Base-by-base conservation (phyloP, 2,329 filamentous ascomycete species). In the Alternaria rosae region DNA sequence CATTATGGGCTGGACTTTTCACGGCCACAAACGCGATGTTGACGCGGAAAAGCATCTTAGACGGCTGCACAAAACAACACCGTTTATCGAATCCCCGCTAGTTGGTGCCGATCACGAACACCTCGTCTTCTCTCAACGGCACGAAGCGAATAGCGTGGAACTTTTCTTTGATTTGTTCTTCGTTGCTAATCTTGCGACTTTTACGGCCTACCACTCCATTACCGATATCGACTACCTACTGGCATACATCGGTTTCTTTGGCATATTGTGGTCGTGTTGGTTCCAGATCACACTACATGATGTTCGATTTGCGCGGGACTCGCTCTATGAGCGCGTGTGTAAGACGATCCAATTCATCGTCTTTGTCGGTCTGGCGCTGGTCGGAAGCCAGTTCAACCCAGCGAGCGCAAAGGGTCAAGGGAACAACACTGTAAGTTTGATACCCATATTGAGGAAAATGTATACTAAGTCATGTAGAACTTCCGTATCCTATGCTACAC, bases 211-310 rank as follows among this genome's bases (percentile, higher is more conserved):
- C 65, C 77, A 79, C 58, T 77, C 77, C 3, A 74, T 79, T 53
- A 78, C 75, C n/a, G 76, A 79, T 52, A 13, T 44, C 20, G 57
- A 68, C 38, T 76, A 78, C 42, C 60, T 80, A 1, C 61, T 75
- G 20, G 76, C 75, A 26, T 80, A 80, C 61, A 70, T 79, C 51
- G 77, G 78, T 12, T 79, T 80, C 66, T 79, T 79, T 48, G 76
- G 73, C 25, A 76, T 80, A 38, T 58, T 80, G 10, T 80, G 78
- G 78, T 73, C 72, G 6, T 72, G 64, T 10, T 80, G 78, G 78
- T 79, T 79, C 59, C 76, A 80, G 57, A 73, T 79, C 51, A 78
- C 76, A 12, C 71, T 80, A 5, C 76, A 79, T 61, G 78, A 80
- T 74, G 77, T 79, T n/a, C 75, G 77, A 1, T 80, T 80, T 62